These are phyloP conservation scores for Ailanthus altissimus DNA, from an alignment of 345 rosid species.

Conservation along the genomic window DNA sequence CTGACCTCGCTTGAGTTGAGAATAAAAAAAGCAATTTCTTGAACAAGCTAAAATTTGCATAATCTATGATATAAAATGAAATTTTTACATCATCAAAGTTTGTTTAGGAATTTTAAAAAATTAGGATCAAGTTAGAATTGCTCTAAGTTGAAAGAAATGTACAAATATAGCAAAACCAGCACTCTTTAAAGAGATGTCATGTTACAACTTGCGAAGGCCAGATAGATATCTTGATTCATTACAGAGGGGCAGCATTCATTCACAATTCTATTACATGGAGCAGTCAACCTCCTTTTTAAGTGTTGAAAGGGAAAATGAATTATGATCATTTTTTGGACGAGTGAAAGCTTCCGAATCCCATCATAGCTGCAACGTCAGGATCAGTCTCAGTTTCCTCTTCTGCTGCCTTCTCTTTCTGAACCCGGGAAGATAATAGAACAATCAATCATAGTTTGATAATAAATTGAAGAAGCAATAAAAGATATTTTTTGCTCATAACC, in stretches of 20 bases:
- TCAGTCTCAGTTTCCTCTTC: constrained; percentile 85
- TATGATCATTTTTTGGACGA: constrained; percentile 64
- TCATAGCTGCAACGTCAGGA: constrained; percentile 93
- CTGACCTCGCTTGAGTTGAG: too few relatives aligned
- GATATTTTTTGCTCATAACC: too few relatives aligned
- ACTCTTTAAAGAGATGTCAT: background rate
- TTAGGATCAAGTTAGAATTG: background rate
- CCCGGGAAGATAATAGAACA: background rate
- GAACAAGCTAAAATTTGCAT: background rate
- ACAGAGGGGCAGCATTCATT: background rate
- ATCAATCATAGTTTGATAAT: background rate
- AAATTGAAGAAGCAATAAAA: background rate
- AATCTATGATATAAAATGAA: background rate
- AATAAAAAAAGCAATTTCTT: background rate
- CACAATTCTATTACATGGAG: background rate
- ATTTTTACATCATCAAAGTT: background rate
- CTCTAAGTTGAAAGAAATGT: background rate
- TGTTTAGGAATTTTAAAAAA: background rate
- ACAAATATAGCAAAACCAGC: background rate
- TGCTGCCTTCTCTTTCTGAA: constrained; percentile 79
- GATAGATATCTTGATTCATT: background rate
- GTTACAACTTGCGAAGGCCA: background rate
- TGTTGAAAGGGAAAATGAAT: background rate
- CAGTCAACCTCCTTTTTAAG: background rate
- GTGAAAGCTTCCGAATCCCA: constrained; percentile 97